Evolutionary conservation across 2,329 filamentous ascomycete species (phyloP).

Genomic region (Neonectria coccinea): DNA sequence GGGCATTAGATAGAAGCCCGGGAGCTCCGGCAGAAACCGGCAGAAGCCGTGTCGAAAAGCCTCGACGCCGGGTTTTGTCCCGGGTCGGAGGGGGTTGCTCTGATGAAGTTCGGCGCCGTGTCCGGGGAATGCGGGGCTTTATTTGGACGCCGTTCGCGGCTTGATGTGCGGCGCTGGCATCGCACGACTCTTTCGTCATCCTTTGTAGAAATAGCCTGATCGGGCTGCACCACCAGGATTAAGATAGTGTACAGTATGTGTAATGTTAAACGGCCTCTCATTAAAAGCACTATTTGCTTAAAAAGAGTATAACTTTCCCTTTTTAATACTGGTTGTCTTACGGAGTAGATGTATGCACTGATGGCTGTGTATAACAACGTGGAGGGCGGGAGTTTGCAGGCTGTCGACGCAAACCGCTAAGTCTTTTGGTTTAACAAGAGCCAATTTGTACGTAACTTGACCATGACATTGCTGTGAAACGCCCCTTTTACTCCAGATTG

Average conservation of each 20-base stretch:
- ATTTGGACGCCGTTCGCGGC: slow-evolving; percentile 1
- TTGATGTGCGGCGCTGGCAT: slow-evolving; percentile 13
- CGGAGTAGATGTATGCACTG: neutral
- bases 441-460: no score
- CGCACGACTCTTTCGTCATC: slow-evolving; percentile 24
- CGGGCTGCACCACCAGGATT: neutral
- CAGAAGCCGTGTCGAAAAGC: neutral
- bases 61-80: neutral
- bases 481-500: no score
- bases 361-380: no score
- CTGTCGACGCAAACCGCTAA: no score
- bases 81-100: neutral
- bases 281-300: no score
- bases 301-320: no score
- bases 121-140: slow-evolving; percentile 7
- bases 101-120: slow-evolving; percentile 9
- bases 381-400: no score
- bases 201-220: slow-evolving; percentile 19
- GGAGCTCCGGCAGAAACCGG: neutral
- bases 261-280: neutral
- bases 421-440: no score
- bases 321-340: neutral
- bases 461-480: no score
- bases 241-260: slow-evolving; percentile 19
- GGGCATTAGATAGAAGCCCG: slow-evolving; percentile 55